Base-by-base conservation (phyloP, 495 filamentous ascomycete genomes). In the Glonium stellatum region DNA sequence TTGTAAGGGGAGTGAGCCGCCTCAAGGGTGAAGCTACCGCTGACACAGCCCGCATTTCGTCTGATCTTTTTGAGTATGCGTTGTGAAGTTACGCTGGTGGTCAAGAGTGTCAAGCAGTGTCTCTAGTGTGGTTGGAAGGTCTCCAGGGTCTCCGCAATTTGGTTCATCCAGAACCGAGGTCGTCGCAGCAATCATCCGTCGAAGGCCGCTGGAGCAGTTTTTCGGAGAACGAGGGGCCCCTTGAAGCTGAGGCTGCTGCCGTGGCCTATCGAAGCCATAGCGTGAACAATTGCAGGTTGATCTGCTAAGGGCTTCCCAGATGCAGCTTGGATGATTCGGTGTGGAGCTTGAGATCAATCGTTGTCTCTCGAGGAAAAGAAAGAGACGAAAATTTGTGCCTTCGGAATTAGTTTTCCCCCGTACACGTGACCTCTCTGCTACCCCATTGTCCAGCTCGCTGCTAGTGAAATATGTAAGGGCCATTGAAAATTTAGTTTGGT, bases 41-140 rank as follows among this genome's bases (percentile, higher is more conserved):
- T 34, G 58, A 60, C 46, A 54, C 37, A 37, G 54, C 25, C 37
- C 58, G 55, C 65, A 68, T 68, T 27, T 15, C 61, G 47, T 31
- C 23, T 35, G 21, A 31, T 41, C 5, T 11, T 48, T 56, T 50
- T 18, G 21, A 23, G 46, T 39, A 41, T 31, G 11, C 18, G 31
- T 42, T 8, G 48, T 51, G 25, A 22, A 23, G 5, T 23, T 25
- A 51, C 8, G 15, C 5, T 23, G 13, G 8, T 23, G 21, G 21
- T 15, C 10, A 31, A 31, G 25, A 23, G 25, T 18, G 19, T 23
- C 13, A 23, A 25, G 23, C 31, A 23, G 47, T 18, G 22, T 15
- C 47, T 50, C n/a, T 23, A 35, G 11, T 62, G 55, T 48, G 41
- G 56, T 51, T 62, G 59, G 48, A 51, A 51, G 25, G 48, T 21